These are phyloP conservation scores for Picea mariana DNA, from an alignment of 83 land plant genomes.

Conservation along the genomic window DNA sequence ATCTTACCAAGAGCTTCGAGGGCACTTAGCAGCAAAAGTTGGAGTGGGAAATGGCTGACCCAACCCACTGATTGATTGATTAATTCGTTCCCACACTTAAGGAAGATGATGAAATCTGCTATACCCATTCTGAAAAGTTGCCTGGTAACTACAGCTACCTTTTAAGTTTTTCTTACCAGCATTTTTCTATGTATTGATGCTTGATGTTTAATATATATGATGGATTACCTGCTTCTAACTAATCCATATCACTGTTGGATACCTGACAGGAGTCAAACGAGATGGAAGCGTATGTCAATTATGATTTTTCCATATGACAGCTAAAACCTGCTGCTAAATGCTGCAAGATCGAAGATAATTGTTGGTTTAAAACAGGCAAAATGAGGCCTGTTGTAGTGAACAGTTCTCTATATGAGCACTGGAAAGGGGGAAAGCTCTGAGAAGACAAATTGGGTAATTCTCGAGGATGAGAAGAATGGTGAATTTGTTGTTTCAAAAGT, in stretches of 20 bases:
- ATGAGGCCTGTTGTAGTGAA: constrained; percentile 63
- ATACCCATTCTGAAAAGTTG: constrained; percentile 76
- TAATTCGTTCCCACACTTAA: constrained; percentile 74
- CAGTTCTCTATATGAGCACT: constrained; percentile 59
- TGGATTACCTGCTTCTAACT: no score
- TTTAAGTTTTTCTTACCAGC: not conserved
- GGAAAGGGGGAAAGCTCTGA: constrained; percentile 54
- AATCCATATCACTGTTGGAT: not conserved
- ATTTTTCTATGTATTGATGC: no score
- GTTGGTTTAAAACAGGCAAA: constrained; percentile 90
- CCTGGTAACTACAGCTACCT: constrained; percentile 45
- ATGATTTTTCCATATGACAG: constrained; percentile 60
- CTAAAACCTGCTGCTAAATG: constrained; percentile 50
- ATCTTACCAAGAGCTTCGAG: no score
- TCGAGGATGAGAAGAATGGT: constrained; percentile 83
- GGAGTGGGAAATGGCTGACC: constrained; percentile 34
- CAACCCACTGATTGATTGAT: constrained; percentile 55
- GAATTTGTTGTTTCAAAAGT: constrained; percentile 84
- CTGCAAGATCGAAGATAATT: constrained; percentile 16
- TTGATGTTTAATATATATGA: no score
- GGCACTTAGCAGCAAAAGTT: constrained; percentile 65
- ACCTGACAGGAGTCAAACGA: constrained; percentile 58
- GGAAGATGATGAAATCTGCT: constrained; percentile 81
- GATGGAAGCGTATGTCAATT: constrained; percentile 77
- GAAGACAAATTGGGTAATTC: constrained; percentile 94